Percentiles rank a stretch among this genome's conserved stretches.
phyloP scores from a whole-genome alignment of 495 filamentous ascomycete genomes.

The Echria macrotheca region DNA sequence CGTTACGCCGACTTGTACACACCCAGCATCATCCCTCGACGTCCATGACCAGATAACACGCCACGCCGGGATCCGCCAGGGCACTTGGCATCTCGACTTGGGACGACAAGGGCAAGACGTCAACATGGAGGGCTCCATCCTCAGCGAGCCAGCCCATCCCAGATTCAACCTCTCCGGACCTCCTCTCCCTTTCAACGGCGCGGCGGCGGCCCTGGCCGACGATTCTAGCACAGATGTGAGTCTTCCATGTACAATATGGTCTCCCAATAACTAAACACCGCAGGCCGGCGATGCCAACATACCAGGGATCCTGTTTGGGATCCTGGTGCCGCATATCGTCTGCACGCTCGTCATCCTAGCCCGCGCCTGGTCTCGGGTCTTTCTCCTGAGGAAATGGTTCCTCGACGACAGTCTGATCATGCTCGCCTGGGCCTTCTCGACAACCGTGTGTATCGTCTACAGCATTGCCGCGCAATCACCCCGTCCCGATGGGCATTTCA shows the following conservation, averaged over 20 bases:
- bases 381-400: conserved; percentile 28
- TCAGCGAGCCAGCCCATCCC: conserved; percentile 17
- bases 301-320: conserved; percentile 23
- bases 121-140: conserved; percentile 7
- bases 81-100: neutral
- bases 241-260: too few species aligned
- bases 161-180: conserved; percentile 28
- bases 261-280: too few species aligned
- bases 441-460: conserved; percentile 25
- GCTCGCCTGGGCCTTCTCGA: conserved; percentile 23
- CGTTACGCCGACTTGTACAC: too few species aligned
- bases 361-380: conserved; percentile 22
- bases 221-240: too few species aligned
- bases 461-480: conserved; percentile 17
- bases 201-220: neutral
- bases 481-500: neutral
- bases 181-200: conserved; percentile 10
- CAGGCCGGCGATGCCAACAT: conserved; percentile 7
- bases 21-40: too few species aligned
- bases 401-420: conserved; percentile 28
- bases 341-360: conserved; percentile 26
- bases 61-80: conserved; percentile 6
- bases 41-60: conserved; percentile 7
- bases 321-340: conserved; percentile 26
- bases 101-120: too few species aligned